phyloP scores from a whole-genome alignment of 345 rosid genomes.

The Iberis pinnata region DNA sequence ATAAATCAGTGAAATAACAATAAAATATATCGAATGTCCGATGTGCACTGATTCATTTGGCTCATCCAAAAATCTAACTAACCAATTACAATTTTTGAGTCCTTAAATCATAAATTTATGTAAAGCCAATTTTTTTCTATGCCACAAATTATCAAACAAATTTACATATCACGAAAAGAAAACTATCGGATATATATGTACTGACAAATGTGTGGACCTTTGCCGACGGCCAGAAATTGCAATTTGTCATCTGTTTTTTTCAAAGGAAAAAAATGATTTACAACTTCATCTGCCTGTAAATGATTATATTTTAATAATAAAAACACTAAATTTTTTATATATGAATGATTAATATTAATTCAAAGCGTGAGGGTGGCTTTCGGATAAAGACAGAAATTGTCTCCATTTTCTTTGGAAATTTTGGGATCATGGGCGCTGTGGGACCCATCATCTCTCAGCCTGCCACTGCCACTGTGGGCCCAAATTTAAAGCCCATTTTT shows the following conservation, averaged over 20 bases:
- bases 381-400: slow-evolving; percentile 30
- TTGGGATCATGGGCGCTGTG: slow-evolving; percentile 32
- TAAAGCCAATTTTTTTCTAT: too few species aligned
- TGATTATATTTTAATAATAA: not conserved
- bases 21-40: too few species aligned
- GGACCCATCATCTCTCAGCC: slow-evolving; percentile 20
- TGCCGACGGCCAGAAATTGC: not conserved
- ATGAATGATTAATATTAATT: slow-evolving; percentile 9
- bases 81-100: too few species aligned
- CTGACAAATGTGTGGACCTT: slow-evolving; percentile 5
- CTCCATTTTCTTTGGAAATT: slow-evolving; percentile 34
- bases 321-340: not conserved
- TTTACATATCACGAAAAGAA: too few species aligned
- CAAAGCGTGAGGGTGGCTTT: slow-evolving; percentile 33
- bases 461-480: slow-evolving; percentile 30
- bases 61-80: too few species aligned
- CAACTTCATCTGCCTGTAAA: not conserved
- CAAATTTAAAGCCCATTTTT: slow-evolving; percentile 27
- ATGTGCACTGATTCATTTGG: too few species aligned
- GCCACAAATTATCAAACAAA: too few species aligned
- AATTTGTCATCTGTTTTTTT: not conserved
- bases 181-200: too few species aligned
- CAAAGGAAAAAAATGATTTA: not conserved
- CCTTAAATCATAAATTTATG: too few species aligned
- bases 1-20: too few species aligned